These are phyloP conservation scores for Trypanosoma scelopori DNA, from an alignment of 208 protist species.

Conservation along the genomic window DNA sequence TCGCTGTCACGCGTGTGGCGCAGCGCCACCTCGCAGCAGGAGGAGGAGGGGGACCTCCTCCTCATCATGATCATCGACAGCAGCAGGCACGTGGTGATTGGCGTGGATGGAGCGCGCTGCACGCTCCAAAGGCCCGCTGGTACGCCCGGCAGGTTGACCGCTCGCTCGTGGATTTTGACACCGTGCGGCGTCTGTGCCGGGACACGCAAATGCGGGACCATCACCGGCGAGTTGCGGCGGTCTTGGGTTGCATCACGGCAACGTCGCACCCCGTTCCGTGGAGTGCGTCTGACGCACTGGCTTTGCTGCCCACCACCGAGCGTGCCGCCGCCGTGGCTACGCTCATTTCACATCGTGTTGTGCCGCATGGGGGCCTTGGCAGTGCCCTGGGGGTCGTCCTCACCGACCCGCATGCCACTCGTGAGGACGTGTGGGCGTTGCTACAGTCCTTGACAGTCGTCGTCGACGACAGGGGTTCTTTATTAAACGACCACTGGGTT, in stretches of 20 bases:
- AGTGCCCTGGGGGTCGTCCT: constrained; percentile 3
- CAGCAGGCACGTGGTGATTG: background rate
- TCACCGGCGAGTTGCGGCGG: background rate
- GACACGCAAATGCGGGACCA: constrained; percentile 1
- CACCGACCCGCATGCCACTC: background rate
- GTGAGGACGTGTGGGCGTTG: constrained; percentile 7
- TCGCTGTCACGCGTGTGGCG: background rate
- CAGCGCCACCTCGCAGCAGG: background rate
- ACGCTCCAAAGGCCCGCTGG: constrained; percentile 2
- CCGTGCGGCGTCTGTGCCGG: constrained; percentile 5
- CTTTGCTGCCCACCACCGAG: constrained; percentile 1
- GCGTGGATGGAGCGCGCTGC: background rate
- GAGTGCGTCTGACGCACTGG: background rate
- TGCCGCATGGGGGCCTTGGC: background rate
- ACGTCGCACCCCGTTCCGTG: too few relatives aligned
- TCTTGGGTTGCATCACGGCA: constrained; percentile 13
- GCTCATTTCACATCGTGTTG: constrained; percentile 1
- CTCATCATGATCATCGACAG: too few relatives aligned
- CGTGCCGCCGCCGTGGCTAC: constrained; percentile 8
- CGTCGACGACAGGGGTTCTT: background rate
- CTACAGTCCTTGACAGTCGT: constrained; percentile 5
- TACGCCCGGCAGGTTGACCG: constrained; percentile 15
- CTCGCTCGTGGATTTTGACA: constrained; percentile 13
- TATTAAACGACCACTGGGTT: background rate
- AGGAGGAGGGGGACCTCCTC: too few relatives aligned